Evolutionary conservation across 2,329 filamentous ascomycete genomes (phyloP), one percentile per base, ranked within the genome.

Genomic region (Sporothrix curviconia): DNA sequence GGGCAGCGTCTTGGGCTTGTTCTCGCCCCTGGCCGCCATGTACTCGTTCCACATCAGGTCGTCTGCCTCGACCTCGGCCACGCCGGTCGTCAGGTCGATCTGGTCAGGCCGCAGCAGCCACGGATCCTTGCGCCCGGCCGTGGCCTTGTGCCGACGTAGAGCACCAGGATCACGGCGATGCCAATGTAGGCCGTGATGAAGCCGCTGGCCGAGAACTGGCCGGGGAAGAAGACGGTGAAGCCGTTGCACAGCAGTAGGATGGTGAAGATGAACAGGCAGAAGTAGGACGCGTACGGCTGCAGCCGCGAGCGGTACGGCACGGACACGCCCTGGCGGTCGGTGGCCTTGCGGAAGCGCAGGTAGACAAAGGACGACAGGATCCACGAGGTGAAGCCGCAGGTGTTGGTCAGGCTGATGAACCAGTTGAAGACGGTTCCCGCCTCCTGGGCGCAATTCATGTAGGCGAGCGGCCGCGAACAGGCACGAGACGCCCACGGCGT

Each of bases 121-220:
- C 5, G 51, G n/a, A 9, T 54, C 51, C 9, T 43, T 12, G 37
- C 51, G 39, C n/a, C 37, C 30, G 28, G 32, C 39, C 17, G 40
- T 47, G 32, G n/a, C 50, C 34, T 32, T 57, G 56, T 24, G 34
- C n/a, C 49, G 37, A 57, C 14, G 28, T 54, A 57, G 8, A 57
- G 32, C 22, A 53, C 7, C 11, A 17, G 79, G 43, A 82, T 74
- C 3, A 73, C 62, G 3, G 66, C 56, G 8, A 70, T 66, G 2
- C 71, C 71, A 24, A 74, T 67, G 32, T 75, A 79, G 61, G 78
- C 82, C 64, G 86, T 85, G 59, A 88, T 68, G 66, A 88, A 88
- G 1, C 77, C 80, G 3, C 81, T 58, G 60, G 1, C 79, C 0
- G 75, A 69, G 6, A 71, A 70, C 67, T 85, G 85, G 19, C 82